These are phyloP conservation scores for Trichosanthes cucumerina DNA, from an alignment of 306 rosid genomes.

Conservation along the genomic window DNA sequence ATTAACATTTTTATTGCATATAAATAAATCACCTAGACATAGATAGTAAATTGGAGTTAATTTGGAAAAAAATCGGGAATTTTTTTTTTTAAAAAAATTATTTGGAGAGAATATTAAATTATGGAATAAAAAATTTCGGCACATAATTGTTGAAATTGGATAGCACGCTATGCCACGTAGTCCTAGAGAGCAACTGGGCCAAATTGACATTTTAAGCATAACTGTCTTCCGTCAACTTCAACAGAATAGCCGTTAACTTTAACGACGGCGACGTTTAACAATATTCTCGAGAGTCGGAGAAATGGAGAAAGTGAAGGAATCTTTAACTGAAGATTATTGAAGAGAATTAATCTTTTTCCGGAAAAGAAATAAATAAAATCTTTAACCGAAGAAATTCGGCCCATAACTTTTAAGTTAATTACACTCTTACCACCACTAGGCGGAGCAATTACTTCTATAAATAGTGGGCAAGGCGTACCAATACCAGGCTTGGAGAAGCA, in stretches of 20 bases:
- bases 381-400: not conserved
- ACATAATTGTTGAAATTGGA: not conserved
- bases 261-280: not conserved
- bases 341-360: not conserved
- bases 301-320: not conserved
- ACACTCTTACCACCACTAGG: not conserved
- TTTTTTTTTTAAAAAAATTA: no score
- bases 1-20: no score
- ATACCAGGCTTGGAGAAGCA: slow-evolving; percentile 14
- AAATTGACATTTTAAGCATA: not conserved
- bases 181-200: not conserved
- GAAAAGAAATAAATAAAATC: not conserved
- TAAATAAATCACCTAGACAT: no score
- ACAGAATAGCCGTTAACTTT: slow-evolving; percentile 5
- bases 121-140: not conserved
- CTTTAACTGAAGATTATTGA: not conserved
- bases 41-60: no score
- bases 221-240: not conserved
- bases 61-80: not conserved
- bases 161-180: not conserved
- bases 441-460: not conserved
- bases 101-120: not conserved
- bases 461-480: slow-evolving; percentile 11
- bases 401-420: not conserved
- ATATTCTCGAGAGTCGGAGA: not conserved